These are phyloP conservation scores for Erodium moschatum DNA, from an alignment of 441 rosid genomes.

Conservation along the genomic window DNA sequence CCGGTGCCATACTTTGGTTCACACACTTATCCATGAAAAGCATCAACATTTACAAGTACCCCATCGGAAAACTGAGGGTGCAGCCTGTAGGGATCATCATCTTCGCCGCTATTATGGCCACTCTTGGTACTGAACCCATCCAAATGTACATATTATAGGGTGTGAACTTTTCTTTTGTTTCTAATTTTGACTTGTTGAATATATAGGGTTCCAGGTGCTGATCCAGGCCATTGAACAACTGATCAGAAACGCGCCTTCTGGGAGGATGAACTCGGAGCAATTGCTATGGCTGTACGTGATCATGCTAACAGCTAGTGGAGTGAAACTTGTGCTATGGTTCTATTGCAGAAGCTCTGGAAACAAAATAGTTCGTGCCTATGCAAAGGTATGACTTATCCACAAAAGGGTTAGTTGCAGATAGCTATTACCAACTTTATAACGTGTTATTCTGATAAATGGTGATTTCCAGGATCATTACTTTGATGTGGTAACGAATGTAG, in stretches of 20 bases:
- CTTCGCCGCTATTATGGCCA: background rate
- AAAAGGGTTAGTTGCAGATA: too few species aligned
- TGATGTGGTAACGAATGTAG: constrained; percentile 1
- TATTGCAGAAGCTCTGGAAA: background rate
- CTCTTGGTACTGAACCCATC: background rate
- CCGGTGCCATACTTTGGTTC: background rate
- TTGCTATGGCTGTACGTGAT: background rate
- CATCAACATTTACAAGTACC: constrained; percentile 1
- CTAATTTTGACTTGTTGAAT: too few species aligned
- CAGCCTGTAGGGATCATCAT: background rate
- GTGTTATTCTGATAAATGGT: background rate
- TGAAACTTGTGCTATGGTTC: background rate
- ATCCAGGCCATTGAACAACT: background rate
- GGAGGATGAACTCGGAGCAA: background rate
- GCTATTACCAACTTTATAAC: too few species aligned
- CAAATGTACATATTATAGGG: too few species aligned
- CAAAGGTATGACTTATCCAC: background rate
- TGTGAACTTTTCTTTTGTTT: too few species aligned
- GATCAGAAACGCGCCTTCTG: constrained; percentile 1
- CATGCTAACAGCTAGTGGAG: background rate
- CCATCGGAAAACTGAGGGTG: constrained; percentile 3
- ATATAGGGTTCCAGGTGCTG: background rate
- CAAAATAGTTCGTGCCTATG: background rate
- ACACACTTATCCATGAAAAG: background rate
- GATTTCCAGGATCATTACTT: constrained; percentile 1